Base-by-base conservation (phyloP, 345 rosid species). In the Sisymbrium irio region DNA sequence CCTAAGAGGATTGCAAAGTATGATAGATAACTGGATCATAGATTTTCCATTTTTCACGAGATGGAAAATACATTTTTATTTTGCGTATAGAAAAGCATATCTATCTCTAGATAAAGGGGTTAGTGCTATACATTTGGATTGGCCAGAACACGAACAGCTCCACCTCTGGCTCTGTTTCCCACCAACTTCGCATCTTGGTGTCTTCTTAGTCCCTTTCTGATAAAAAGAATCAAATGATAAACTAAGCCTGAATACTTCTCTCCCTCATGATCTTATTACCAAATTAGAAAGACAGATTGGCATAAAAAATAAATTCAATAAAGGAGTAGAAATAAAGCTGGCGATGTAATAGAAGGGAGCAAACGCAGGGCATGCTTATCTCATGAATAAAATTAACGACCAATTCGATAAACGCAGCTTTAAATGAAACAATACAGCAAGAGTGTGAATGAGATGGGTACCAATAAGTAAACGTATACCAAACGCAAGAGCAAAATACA, bases 61-160 rank as follows among this genome's bases (percentile, higher is more conserved):
- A 28, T 28, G 32, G 32, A 3, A 2, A 28, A 28, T 2, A 28
- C 32, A 1, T 1, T 5, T 6, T 30, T 30, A 30, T 4, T 4
- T 30, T 78, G 39, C 42, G 73, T 59, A 77, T 67, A 57, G 80
- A 81, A 83, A 76, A 77, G n/a, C 25, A 19, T 42, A 50, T 27
- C 3, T 9, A 10, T 49, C 10, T 39, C 18, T 71, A 39, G 25
- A 78, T 53, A 55, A 77, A 74, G 75, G 75, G 65, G 79, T 5
- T 81, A 65, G 85, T 71, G 65, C 80, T 82, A 76, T 85, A 92
- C 96, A 81, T 92, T 87, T 58, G 95, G 82, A 74, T 78, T 85
- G 1, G 95, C 94, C 74, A 87, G 84, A 47, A 90, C 65, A 37
- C 55, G 84, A 69, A 87, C 85, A 62, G 85, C 84, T 72, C 78